Base-by-base conservation (phyloP, 2,329 filamentous ascomycete species). In the Arthrobotrys megalospora region DNA sequence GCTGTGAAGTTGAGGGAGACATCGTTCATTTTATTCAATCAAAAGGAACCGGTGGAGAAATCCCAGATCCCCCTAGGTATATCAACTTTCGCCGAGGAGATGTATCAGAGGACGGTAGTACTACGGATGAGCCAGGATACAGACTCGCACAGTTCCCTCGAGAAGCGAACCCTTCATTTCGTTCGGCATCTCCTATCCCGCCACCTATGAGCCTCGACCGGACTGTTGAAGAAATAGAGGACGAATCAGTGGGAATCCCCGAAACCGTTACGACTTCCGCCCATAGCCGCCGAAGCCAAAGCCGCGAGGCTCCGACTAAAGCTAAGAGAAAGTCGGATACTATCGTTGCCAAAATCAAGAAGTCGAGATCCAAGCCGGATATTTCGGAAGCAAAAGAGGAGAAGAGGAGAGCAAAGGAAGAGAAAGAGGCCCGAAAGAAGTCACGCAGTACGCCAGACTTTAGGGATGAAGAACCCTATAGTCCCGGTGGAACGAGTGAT, bases 71-170 rank as follows among this genome's bases (percentile, higher is more conserved):
- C 24, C 96, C 96, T 50, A 97, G 94, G 84, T 99, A 97, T 84
- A 97, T 99, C 89, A 97, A 99, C 86, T 99, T 98, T 84, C 96
- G 93, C 84, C 91, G 96, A 10, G 96, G 95, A 14, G 94, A 97
- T 83, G 85, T 91, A 53, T 88, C 88, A 43, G 86, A 91, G 68
- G 96, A 99, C 81, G 90, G 89, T 43, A 90, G 90, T 81, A 97
- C 95, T 0, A 93, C 96, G 80, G 94, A 97, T 21, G 94, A 97
- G 80, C 93, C 94, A 3, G 90, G 89, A 81, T 99, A 97, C 83
- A 97, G 94, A 0, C 93, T 99, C 11, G 96, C 96, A 3, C 95
- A 99, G 83, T 99, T 98, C 82, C 93, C 94, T 77, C 89, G 96
- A 76, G 94, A 92, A 68, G 97, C 97, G 85, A 99, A 99, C 82